A percentile compares a stretch with the other conserved stretches of the same genome.
These are phyloP conservation scores for Podospora anserina DNA, from an alignment of 495 filamentous ascomycete species.

Conservation along the genomic window DNA sequence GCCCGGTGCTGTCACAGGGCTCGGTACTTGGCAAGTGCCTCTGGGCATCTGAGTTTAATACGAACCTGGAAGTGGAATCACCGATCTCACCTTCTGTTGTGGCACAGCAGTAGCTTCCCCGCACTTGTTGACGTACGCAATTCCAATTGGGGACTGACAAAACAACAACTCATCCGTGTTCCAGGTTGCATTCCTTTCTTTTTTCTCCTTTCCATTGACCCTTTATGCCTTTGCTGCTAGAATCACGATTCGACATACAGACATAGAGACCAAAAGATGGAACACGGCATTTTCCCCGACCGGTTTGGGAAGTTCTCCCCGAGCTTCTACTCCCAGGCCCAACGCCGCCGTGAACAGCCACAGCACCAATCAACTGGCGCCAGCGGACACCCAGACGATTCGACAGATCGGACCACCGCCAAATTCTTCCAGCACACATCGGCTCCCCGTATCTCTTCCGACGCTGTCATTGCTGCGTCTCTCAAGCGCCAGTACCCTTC, in stretches of 20 bases:
- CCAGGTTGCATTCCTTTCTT: neutral
- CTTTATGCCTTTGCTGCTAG: neutral
- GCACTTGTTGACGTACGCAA: neutral
- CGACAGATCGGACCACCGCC: neutral
- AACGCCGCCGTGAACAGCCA: neutral
- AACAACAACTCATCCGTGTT: neutral
- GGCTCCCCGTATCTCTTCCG: conserved; percentile 49
- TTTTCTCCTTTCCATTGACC: neutral
- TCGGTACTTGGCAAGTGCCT: neutral
- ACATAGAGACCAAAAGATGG: neutral
- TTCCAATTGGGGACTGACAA: neutral
- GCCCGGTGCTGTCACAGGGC: neutral
- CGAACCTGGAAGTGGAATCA: neutral
- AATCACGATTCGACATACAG: neutral
- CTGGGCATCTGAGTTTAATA: neutral
- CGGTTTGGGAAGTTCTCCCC: neutral
- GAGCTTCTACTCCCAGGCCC: neutral
- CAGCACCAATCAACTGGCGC: neutral
- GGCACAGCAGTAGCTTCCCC: neutral
- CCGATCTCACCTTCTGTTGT: neutral
- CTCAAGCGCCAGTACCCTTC: conserved; percentile 51
- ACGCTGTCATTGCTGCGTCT: conserved; percentile 48
- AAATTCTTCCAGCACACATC: conserved; percentile 45
- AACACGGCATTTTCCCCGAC: neutral
- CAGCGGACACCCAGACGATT: neutral